Evolutionary conservation across 108 stramenopile species (phyloP).

Genomic region (Nitzschia putrida): DNA sequence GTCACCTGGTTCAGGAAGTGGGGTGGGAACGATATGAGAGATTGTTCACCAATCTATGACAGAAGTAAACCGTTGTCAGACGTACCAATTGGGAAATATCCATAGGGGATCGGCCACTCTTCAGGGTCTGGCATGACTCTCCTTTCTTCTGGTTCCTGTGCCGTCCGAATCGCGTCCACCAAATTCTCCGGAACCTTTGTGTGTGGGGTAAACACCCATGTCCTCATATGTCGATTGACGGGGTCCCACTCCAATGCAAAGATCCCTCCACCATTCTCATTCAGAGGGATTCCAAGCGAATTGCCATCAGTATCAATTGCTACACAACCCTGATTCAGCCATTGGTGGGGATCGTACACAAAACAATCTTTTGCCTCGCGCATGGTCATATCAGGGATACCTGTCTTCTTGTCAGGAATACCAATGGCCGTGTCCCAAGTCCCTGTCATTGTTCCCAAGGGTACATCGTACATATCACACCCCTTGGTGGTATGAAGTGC

Average conservation of each 20-base stretch:
- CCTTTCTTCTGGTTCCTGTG: constrained; percentile 36
- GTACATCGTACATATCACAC: constrained; percentile 85
- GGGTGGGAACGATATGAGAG: background rate
- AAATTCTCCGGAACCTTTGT: constrained; percentile 72
- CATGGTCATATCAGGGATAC: constrained; percentile 51
- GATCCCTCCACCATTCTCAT: constrained; percentile 85
- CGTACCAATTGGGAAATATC: constrained; percentile 77
- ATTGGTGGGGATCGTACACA: constrained; percentile 90
- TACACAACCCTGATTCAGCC: constrained; percentile 93
- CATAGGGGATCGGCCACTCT: constrained; percentile 84
- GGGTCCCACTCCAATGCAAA: constrained; percentile 91
- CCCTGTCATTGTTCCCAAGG: constrained; percentile 68
- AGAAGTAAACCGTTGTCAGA: too few relatives aligned
- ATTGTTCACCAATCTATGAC: background rate
- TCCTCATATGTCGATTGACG: constrained; percentile 70
- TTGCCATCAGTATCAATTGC: constrained; percentile 64
- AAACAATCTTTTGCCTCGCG: constrained; percentile 72
- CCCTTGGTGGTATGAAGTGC: constrained; percentile 74
- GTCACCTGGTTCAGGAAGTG: constrained; percentile 39
- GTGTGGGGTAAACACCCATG: constrained; percentile 90
- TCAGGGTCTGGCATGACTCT: constrained; percentile 80
- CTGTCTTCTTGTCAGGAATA: constrained; percentile 73
- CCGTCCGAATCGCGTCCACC: constrained; percentile 60
- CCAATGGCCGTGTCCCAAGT: constrained; percentile 84
- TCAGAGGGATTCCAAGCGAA: constrained; percentile 76